Evolutionary conservation across 1,139 yeast species (phyloP).

Genomic region (Candida tetrigidarum): DNA sequence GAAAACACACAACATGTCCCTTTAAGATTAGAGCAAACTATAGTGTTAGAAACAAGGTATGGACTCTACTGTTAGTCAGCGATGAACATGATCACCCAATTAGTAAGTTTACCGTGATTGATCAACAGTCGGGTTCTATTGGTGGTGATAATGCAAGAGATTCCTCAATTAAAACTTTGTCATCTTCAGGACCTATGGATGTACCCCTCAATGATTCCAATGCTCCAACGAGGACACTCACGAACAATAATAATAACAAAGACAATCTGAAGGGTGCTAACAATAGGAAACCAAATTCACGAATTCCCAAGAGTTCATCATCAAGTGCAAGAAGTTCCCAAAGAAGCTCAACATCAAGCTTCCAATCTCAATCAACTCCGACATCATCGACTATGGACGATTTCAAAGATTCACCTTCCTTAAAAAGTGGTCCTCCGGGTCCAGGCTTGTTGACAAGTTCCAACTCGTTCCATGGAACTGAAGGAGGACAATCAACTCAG

Average conservation of each 20-base stretch:
- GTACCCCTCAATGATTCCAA: not conserved
- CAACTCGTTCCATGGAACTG: not conserved
- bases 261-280: not conserved
- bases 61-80: slow-evolving; percentile 66
- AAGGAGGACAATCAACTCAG: not conserved
- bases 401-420: not conserved
- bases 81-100: slow-evolving; percentile 52
- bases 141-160: not conserved
- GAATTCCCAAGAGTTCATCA: not conserved
- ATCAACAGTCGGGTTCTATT: not conserved
- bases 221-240: not conserved
- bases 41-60: slow-evolving; percentile 54
- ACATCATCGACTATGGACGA: slow-evolving; percentile 1
- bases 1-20: slow-evolving; percentile 55
- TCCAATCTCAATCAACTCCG: slow-evolving; percentile 1
- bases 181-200: not conserved
- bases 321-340: not conserved
- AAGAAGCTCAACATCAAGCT: not conserved
- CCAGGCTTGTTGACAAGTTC: not conserved
- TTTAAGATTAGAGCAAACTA: slow-evolving; percentile 72
- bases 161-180: not conserved
- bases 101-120: slow-evolving; percentile 6
- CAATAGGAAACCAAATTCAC: not conserved
- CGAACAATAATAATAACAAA: not conserved
- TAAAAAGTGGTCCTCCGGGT: not conserved